These are phyloP conservation scores for Waltiozyma sp. DNA, from an alignment of 1,139 yeast species.

Conservation along the genomic window DNA sequence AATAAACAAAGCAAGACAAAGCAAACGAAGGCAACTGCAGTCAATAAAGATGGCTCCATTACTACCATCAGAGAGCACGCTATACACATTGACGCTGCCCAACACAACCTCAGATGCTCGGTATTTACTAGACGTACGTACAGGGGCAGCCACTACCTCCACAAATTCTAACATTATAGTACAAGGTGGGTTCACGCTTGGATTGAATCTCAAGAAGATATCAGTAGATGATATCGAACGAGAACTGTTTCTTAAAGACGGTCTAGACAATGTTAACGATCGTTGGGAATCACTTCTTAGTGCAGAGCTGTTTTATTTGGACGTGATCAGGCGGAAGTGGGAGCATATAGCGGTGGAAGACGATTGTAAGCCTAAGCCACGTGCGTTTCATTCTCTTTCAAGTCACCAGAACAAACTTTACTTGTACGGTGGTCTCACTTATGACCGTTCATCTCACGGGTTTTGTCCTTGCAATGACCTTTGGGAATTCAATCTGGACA, in stretches of 20 bases:
- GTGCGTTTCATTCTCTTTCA: constrained; percentile 47
- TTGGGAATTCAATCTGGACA: constrained; percentile 51
- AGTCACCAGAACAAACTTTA: constrained; percentile 39
- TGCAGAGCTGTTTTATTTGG: constrained; percentile 32
- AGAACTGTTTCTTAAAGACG: background rate
- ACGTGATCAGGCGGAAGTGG: constrained; percentile 51
- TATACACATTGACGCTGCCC: constrained; percentile 2
- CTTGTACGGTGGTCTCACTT: constrained; percentile 50
- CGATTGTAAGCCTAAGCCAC: constrained; percentile 25
- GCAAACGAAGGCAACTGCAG: too few relatives aligned
- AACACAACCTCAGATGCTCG: constrained; percentile 34
- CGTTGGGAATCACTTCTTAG: background rate
- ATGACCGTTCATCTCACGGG: constrained; percentile 16
- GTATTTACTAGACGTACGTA: constrained; percentile 25
- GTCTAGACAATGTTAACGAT: background rate
- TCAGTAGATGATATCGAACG: background rate
- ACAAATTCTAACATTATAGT: constrained; percentile 49
- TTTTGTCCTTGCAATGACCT: constrained; percentile 44
- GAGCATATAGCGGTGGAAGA: constrained; percentile 23
- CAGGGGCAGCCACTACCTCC: constrained; percentile 54
- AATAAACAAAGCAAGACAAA: too few relatives aligned
- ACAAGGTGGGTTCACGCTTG: constrained; percentile 60
- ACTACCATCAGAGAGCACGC: background rate
- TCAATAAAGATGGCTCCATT: background rate
- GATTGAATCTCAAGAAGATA: constrained; percentile 21